Evolutionary conservation across 768 basidiomycete genomes (phyloP), one percentile per base, ranked within the genome.

Genomic region (Podaxis sp.): DNA sequence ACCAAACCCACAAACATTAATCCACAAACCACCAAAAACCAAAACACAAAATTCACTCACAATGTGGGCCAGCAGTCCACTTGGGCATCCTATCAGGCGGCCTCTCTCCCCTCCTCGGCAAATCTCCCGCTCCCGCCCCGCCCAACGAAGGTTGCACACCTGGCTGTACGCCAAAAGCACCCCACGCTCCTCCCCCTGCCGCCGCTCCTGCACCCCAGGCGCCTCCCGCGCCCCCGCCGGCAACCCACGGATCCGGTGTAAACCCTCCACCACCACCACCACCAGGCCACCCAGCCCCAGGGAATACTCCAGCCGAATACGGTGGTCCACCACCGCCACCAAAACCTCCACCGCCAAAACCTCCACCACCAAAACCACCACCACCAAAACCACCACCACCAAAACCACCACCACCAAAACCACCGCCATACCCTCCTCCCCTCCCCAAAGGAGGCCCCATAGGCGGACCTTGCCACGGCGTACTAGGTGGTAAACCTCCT

Each of bases 31-130:
- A 43, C 29, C 17, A 24, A 17, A 24, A 22, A 25, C 33, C 11
- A 29, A n/a, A 38, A 22, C 4, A 27, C 6, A 27, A 6, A 24
- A 43, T 43, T 4, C n/a, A 62, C 64, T 52, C 24, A 65, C 64
- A 65, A 55, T 65, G 55, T 4, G 24, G n/a, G 5, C 64, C 64
- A 40, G 47, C 33, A 29, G 43, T 57, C 47, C 61, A 66, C 37
- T 47, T 38, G 4, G 54, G 47, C 54, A 62, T 50, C 13, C 43
- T 53, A 56, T 63, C 60, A 12, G 53, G 19, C 6, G 57, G 63
- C 11, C 37, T 43, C 27, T 56, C 36, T 36, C 40, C 15, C 50
- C 59, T 52, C 38, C 51, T 43, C 2, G 59, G 59, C 15, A 22
- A 25, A n/a, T 49, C 53, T 9, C 40, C 43, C 33, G 8, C 33